phyloP scores from a whole-genome alignment of 2,329 filamentous ascomycete species.

The Cadophora malorum region DNA sequence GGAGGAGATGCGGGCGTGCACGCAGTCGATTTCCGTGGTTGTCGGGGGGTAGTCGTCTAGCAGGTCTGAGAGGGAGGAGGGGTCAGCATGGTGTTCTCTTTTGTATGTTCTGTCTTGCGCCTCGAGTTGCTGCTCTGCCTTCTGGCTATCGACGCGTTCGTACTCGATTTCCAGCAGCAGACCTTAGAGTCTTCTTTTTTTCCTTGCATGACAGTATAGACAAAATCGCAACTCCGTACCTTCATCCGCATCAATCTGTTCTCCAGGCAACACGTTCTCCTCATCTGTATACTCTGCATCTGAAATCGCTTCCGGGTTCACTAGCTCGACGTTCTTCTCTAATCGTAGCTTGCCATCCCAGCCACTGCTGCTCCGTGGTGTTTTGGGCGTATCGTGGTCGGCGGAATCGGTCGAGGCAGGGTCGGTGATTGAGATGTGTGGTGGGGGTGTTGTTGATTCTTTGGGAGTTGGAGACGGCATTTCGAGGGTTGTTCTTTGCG shows the following conservation, averaged over 20 bases:
- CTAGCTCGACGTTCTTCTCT: conserved; percentile 70
- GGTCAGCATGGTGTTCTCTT: not conserved
- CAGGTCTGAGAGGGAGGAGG: conserved; percentile 53
- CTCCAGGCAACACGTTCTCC: conserved; percentile 70
- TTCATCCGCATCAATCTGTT: conserved; percentile 83
- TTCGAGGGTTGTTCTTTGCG: conserved; percentile 2
- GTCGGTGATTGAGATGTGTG: conserved; percentile 39
- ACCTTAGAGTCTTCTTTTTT: not conserved
- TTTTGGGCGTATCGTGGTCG: conserved; percentile 40
- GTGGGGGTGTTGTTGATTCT: conserved; percentile 31
- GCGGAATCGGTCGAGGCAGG: conserved; percentile 31
- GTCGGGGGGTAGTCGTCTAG: conserved; percentile 66
- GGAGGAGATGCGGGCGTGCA: conserved; percentile 84
- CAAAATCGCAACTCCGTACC: conserved; percentile 53
- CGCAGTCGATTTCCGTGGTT: conserved; percentile 82
- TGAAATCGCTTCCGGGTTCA: conserved; percentile 81
- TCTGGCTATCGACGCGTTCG: no score
- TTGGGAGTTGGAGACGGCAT: conserved; percentile 37
- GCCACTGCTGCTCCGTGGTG: conserved; percentile 64
- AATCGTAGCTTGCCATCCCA: conserved; percentile 87
- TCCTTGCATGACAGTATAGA: not conserved
- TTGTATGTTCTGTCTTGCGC: not conserved
- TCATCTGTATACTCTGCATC: conserved; percentile 87
- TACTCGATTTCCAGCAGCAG: not conserved
- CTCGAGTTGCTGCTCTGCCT: not conserved